Conservation (phyloP, 202 grass and related monocot genomes). For the Carex arenaria region DNA sequence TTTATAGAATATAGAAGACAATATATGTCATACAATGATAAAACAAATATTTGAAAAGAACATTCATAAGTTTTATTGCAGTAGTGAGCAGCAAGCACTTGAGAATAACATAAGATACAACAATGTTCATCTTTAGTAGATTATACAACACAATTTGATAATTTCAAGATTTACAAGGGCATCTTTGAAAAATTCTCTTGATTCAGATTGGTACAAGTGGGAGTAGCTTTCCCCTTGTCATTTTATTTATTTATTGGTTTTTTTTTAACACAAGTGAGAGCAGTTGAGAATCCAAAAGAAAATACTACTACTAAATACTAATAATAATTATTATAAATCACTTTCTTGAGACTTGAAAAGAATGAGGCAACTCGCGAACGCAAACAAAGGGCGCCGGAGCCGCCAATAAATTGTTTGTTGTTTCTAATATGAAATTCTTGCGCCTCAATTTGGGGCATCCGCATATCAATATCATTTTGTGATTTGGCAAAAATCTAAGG, state of each 20-base stretch:
- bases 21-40: no score
- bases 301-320: no score
- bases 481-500: neutral
- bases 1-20: no score
- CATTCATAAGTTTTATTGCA: neutral
- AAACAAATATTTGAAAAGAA: neutral
- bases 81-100: neutral
- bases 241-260: neutral
- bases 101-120: no score
- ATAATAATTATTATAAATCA: neutral
- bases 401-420: neutral
- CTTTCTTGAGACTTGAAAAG: constrained; percentile 17
- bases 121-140: no score
- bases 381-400: constrained; percentile 7
- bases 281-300: constrained; percentile 9
- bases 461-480: neutral
- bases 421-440: neutral
- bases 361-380: constrained; percentile 15
- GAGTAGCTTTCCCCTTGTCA: neutral
- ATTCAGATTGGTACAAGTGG: constrained; percentile 1
- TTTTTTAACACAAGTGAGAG: neutral
- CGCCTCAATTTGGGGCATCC: neutral
- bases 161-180: neutral
- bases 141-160: neutral
- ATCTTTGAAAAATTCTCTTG: neutral